Evolutionary conservation across 2,329 filamentous ascomycete species (phyloP).

Genomic region (Albophoma yamanashiensis): DNA sequence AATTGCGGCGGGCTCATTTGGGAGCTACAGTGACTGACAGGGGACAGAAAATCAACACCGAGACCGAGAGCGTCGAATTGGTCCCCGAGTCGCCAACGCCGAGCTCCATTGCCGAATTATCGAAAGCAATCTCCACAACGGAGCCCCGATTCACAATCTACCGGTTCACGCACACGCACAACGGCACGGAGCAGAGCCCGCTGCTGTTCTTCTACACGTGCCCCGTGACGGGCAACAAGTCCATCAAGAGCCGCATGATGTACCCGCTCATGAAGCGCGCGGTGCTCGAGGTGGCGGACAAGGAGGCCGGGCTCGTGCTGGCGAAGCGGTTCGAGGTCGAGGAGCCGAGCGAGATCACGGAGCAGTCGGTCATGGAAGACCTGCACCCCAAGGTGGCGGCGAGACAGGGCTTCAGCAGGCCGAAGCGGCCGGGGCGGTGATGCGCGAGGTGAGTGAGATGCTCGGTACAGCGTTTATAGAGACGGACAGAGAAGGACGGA

Average conservation of each 20-base stretch:
- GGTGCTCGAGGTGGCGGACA: slow-evolving; percentile 55
- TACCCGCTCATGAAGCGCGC: slow-evolving; percentile 63
- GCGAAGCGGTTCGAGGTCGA: slow-evolving; percentile 62
- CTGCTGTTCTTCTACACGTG: slow-evolving; percentile 79
- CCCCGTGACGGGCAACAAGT: slow-evolving; percentile 54
- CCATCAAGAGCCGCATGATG: slow-evolving; percentile 76
- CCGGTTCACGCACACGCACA: slow-evolving; percentile 49
- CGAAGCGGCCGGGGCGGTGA: slow-evolving; percentile 65
- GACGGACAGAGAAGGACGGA: neutral
- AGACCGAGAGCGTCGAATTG: slow-evolving; percentile 59
- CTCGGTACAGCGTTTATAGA: neutral
- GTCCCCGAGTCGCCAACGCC: slow-evolving; percentile 40
- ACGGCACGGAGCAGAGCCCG: slow-evolving; percentile 40
- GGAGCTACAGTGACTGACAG: neutral
- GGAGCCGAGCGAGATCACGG: slow-evolving; percentile 60
- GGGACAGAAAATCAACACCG: slow-evolving; percentile 57
- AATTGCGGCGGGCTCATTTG: neutral
- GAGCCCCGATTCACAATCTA: slow-evolving; percentile 75
- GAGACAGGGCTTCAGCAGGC: slow-evolving; percentile 62
- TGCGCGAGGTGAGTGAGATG: neutral
- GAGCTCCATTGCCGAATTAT: slow-evolving; percentile 46
- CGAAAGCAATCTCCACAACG: slow-evolving; percentile 47
- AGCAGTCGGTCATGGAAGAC: slow-evolving; percentile 52
- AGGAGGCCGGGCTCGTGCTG: slow-evolving; percentile 52
- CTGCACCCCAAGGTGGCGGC: slow-evolving; percentile 56